Conservation (phyloP, 345 rosid genomes). For the Psidium guajava region DNA sequence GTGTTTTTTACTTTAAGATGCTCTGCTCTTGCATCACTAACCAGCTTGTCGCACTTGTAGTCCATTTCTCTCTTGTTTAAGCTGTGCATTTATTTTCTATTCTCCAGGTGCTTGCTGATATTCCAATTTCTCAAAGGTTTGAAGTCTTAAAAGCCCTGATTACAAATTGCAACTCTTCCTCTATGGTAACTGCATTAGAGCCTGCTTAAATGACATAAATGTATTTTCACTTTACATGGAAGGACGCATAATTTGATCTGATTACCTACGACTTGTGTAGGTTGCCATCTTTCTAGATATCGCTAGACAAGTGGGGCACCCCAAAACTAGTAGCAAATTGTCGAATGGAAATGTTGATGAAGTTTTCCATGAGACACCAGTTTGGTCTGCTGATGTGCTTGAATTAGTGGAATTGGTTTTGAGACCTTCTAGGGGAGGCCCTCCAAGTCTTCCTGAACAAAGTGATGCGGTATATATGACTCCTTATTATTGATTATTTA, state of each 20-base stretch:
- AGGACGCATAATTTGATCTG: background rate
- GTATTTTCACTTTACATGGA: background rate
- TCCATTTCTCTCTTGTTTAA: background rate
- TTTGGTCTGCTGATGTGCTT: slow-evolving; percentile 36
- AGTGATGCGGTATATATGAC: slow-evolving; percentile 49
- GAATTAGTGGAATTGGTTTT: slow-evolving; percentile 68
- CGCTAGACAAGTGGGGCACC: slow-evolving; percentile 39
- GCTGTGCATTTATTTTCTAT: background rate
- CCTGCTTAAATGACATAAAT: background rate
- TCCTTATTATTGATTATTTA: background rate
- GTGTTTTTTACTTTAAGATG: slow-evolving; percentile 4
- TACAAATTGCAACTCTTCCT: slow-evolving; percentile 43
- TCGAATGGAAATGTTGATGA: slow-evolving; percentile 7
- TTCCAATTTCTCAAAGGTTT: slow-evolving; percentile 48
- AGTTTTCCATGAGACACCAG: slow-evolving; percentile 4
- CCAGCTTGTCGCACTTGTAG: background rate
- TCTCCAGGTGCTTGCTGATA: slow-evolving; percentile 62
- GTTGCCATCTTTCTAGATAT: slow-evolving; percentile 75
- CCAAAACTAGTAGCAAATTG: slow-evolving; percentile 14
- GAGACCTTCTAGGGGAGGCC: slow-evolving; percentile 74
- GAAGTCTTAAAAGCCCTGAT: slow-evolving; percentile 58
- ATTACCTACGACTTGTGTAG: slow-evolving; percentile 16
- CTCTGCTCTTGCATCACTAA: background rate
- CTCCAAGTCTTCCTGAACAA: slow-evolving; percentile 69
- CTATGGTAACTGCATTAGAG: slow-evolving; percentile 53